Conservation (phyloP, 306 rosid species). For the Dryas alaskensis region DNA sequence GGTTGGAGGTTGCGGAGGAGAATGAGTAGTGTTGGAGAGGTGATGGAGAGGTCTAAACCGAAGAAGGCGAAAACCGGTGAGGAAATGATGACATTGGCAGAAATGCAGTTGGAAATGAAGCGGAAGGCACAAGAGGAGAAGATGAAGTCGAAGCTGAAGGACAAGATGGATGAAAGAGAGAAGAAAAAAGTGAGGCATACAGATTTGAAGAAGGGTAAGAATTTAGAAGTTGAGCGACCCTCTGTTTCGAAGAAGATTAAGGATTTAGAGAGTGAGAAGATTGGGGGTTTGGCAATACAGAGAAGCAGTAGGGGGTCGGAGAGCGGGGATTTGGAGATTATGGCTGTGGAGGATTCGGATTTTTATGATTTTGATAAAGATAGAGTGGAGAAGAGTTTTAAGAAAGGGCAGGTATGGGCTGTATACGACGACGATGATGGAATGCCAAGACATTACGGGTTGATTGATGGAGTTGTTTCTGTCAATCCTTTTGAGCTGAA, state of each 20-base stretch:
- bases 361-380: slow-evolving; percentile 78
- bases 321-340: slow-evolving; percentile 36
- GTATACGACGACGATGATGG: slow-evolving; percentile 79
- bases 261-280: slow-evolving; percentile 28
- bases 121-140: slow-evolving; percentile 40
- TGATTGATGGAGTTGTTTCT: slow-evolving; percentile 66
- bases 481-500: slow-evolving; percentile 67
- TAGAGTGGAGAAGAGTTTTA: slow-evolving; percentile 75
- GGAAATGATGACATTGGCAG: slow-evolving; percentile 83
- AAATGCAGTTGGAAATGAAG: slow-evolving; percentile 57
- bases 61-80: slow-evolving; percentile 47
- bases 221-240: slow-evolving; percentile 17
- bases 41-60: slow-evolving; percentile 56
- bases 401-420: slow-evolving; percentile 94
- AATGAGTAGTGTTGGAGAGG: slow-evolving; percentile 62
- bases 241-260: slow-evolving; percentile 25
- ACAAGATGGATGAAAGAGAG: slow-evolving; percentile 5
- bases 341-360: slow-evolving; percentile 72
- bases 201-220: slow-evolving; percentile 25
- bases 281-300: slow-evolving; percentile 20
- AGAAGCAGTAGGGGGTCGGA: slow-evolving; percentile 19
- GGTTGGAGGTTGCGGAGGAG: slow-evolving; percentile 52
- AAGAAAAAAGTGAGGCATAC: slow-evolving; percentile 15
- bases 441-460: slow-evolving; percentile 77
- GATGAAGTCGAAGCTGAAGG: slow-evolving; percentile 23